A percentile compares a stretch with the other conserved stretches of the same genome.
phyloP scores from a whole-genome alignment of 345 rosid genomes.

The Salix brachista region DNA sequence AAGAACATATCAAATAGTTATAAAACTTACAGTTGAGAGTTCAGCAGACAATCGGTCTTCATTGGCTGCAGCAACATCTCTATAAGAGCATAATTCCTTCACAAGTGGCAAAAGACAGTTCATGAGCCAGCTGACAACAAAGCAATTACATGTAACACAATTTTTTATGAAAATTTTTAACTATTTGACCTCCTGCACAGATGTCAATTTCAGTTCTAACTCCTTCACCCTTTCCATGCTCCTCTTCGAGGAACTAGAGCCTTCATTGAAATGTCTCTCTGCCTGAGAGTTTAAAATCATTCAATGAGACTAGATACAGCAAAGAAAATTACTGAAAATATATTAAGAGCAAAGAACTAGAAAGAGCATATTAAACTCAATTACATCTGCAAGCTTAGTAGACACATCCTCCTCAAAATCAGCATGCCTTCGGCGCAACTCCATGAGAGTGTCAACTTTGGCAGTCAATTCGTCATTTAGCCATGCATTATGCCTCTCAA shows the following conservation, averaged over 20 bases:
- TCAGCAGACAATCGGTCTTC: slow-evolving; percentile 74
- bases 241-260: slow-evolving; percentile 66
- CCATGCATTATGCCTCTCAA: slow-evolving; percentile 84
- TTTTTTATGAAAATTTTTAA: slow-evolving; percentile 1
- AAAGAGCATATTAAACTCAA: slow-evolving; percentile 4
- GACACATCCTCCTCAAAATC: slow-evolving; percentile 81
- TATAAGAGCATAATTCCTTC: slow-evolving; percentile 69
- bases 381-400: slow-evolving; percentile 67
- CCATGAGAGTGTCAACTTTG: slow-evolving; percentile 59
- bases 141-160: slow-evolving; percentile 3
- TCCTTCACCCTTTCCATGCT: slow-evolving; percentile 73
- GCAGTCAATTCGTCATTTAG: slow-evolving; percentile 78
- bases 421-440: slow-evolving; percentile 57
- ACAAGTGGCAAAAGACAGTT: slow-evolving; percentile 18
- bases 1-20: background rate
- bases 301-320: background rate
- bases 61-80: slow-evolving; percentile 61
- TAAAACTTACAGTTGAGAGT: slow-evolving; percentile 66
- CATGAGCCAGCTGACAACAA: slow-evolving; percentile 16
- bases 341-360: background rate
- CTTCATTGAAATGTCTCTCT: slow-evolving; percentile 54
- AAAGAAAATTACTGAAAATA: background rate
- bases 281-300: slow-evolving; percentile 35
- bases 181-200: slow-evolving; percentile 58
- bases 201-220: slow-evolving; percentile 49